Evolutionary conservation across 2,329 filamentous ascomycete species (phyloP).

Genomic region (Ophiostoma populinum): DNA sequence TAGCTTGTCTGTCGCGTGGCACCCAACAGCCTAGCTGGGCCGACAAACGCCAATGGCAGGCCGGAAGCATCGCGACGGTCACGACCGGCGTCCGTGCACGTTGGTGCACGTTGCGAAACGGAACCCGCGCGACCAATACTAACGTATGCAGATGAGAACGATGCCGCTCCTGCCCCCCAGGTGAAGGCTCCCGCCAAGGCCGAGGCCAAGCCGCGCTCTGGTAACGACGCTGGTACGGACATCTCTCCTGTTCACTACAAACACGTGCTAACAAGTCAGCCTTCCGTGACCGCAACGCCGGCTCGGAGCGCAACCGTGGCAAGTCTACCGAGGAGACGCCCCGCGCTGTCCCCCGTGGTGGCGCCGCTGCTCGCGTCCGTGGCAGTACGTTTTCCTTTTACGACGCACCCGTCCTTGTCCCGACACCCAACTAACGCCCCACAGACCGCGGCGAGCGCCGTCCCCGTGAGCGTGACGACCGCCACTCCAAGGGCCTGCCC

Average conservation of each 20-base stretch:
- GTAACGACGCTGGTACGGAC: slow-evolving; percentile 86
- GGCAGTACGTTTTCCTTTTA: slow-evolving; percentile 28
- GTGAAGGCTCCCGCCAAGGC: slow-evolving; percentile 70
- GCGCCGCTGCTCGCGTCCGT: slow-evolving; percentile 44
- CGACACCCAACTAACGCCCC: neutral
- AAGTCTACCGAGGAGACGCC: slow-evolving; percentile 56
- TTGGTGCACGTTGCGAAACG: no score
- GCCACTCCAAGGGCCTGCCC: slow-evolving; percentile 30
- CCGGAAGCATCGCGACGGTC: no score
- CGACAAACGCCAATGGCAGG: no score
- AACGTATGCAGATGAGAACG: slow-evolving; percentile 38
- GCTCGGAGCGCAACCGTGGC: slow-evolving; percentile 64
- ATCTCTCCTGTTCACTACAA: slow-evolving; percentile 22
- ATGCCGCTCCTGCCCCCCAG: slow-evolving; percentile 62
- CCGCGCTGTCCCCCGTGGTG: slow-evolving; percentile 38
- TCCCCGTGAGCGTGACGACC: slow-evolving; percentile 37
- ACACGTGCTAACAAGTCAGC: slow-evolving; percentile 31
- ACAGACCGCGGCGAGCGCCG: slow-evolving; percentile 36
- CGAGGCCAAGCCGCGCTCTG: slow-evolving; percentile 51
- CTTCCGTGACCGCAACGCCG: slow-evolving; percentile 77
- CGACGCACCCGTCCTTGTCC: no score
- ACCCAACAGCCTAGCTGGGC: no score
- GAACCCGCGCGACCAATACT: neutral
- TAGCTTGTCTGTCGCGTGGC: neutral
- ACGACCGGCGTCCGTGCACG: no score